Percentiles rank a stretch among this genome's conserved stretches.
These are phyloP conservation scores for Striga asiatica DNA, from an alignment of 257 asterid genomes.

Conservation along the genomic window DNA sequence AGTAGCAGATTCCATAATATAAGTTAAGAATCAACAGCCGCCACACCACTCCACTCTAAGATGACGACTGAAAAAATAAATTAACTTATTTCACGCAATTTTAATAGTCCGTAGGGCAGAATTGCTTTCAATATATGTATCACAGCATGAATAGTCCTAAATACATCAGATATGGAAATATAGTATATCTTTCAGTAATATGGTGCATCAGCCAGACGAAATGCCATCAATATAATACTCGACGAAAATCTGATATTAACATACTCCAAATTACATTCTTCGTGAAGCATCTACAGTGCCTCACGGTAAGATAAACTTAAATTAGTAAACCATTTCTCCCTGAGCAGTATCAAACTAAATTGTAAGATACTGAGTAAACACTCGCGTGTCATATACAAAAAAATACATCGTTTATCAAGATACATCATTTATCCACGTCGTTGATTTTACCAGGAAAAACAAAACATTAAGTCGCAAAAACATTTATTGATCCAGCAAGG, in stretches of 20 bases:
- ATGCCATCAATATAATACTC: neutral
- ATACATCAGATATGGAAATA: neutral
- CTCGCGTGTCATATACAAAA: neutral
- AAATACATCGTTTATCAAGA: neutral
- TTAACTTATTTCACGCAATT: too few species aligned
- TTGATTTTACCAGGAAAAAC: neutral
- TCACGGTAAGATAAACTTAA: conserved; percentile 3
- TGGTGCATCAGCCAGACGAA: neutral
- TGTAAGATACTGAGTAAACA: neutral
- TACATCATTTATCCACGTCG: neutral
- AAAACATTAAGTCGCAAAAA: neutral
- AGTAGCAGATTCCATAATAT: conserved; percentile 11
- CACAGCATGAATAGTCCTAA: neutral
- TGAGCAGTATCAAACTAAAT: neutral
- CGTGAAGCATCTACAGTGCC: conserved; percentile 5
- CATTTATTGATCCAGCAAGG: neutral
- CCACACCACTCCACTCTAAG: neutral
- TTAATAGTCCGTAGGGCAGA: too few species aligned
- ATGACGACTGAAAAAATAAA: conserved; percentile 12
- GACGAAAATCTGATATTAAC: conserved; percentile 6
- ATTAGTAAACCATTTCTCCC: neutral
- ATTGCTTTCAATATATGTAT: neutral
- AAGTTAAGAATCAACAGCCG: neutral
- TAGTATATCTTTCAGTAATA: neutral
- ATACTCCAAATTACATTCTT: conserved; percentile 13